Base-by-base conservation (phyloP, 2,329 filamentous ascomycete genomes). In the Trichoderma sp. region DNA sequence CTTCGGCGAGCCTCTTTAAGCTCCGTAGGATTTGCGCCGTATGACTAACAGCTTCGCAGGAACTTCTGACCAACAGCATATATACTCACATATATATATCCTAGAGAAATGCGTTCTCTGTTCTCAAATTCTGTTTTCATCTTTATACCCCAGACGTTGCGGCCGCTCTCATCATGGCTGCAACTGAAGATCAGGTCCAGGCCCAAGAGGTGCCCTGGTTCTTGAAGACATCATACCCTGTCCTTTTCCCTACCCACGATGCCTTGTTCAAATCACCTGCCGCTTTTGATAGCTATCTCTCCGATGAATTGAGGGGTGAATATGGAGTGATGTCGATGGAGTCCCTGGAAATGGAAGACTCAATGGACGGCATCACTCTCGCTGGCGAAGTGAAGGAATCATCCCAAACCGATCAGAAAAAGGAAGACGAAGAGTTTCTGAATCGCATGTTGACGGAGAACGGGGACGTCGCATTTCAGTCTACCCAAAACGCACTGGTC, bases 371-470 rank as follows among this genome's bases (percentile, higher is more conserved):
- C 15, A 39, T 59, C 76, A 84, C 1, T 47, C 78, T 30, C 75
- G 74, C n/a, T 70, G 76, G 36, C n/a, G 57, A 34, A 11, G 73
- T 73, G 4, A 43, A 71, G 15, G 69, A 47, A 3, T 67, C 57
- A 9, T 5, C 58, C 20, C 23, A 12, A 20, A 9, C 20, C 3
- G 61, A 78, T 36, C 76, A 79, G 59, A 76, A 82, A 2, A 84
- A 84, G 76, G 84, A 83, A 1, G 65, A 68, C 55, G 65, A 59
- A 23, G 55, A 50, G 7, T 34, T 50, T 23, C 28, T 59, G 4
- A 68, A 68, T 5, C n/a, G 36, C 77, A 85, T 85, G 78, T 75
- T 83, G n/a, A 90, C 87, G 0, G 82, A 86, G 39, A 89, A 90
- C 71, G 75, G 71, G 4, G 87, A 87, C 72, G 75, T 87, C 2